Evolutionary conservation across 2,329 filamentous ascomycete genomes (phyloP), one percentile per base, ranked within the genome.

Genomic region (Hirsutella rhossiliensis): DNA sequence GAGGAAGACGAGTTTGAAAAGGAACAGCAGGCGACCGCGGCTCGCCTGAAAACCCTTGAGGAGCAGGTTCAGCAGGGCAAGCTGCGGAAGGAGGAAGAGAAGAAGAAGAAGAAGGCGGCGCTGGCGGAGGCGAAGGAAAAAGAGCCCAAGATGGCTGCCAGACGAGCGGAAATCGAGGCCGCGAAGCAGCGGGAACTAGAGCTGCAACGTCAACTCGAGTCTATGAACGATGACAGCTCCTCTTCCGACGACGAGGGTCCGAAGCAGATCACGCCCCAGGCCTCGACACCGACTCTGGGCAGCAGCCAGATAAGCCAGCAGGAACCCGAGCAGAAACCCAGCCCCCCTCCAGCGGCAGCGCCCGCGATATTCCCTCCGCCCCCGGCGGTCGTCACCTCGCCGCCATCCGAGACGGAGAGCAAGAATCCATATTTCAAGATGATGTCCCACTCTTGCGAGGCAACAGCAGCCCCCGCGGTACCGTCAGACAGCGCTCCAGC

Each of bases 351-450:
- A 3, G 63, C 67, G 34, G 17, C 41, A n/a, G 58, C 65, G 19
- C 64, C 74, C 45, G 57, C 73, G 2, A 64, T 72, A 11, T 12
- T 31, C 11, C 71, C 76, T 32, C 72, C 75, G 23, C 66, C 70
- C n/a, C 65, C 71, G 32, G 61, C 71, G 28, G 64, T 71, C 27
- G 66, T 75, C 17, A 69, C 71, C 30, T 73, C 73, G 45, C 71
- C 76, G 39, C 69, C 73, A 3, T 66, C 72, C 6, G 82, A 87
- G 51, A 72, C 76, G 2, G 86, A 94, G 63, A 95, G 87, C 55
- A 90, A 86, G 62, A 97, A 97, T 59, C 92, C 92, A 3, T 98
- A 94, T 69, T 87, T 90, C 69, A 87, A 84, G 64, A 92, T 89
- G 68, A 80, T 94, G 72, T 81, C 80, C 41, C 83, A 89, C 60